Evolutionary conservation across 202 grass and related monocot species (phyloP).

Genomic region (Panicum virgatum): DNA sequence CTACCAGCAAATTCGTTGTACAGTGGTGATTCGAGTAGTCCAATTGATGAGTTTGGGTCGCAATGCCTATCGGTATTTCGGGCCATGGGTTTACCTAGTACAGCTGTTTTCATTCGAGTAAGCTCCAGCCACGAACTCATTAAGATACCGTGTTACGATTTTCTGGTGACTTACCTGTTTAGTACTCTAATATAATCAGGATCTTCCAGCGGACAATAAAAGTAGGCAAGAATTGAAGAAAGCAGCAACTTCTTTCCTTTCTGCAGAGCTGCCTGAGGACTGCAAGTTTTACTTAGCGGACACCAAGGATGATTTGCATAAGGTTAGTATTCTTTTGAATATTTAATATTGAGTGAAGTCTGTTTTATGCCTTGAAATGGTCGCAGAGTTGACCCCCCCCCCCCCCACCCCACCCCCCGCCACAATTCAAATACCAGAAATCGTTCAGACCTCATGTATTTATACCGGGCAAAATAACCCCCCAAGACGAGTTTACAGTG

Average conservation of each 20-base stretch:
- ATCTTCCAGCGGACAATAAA: constrained; percentile 84
- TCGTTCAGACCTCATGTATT: no score
- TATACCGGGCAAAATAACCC: no score
- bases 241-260: constrained; percentile 63
- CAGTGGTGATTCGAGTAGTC: constrained; percentile 44
- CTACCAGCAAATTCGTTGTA: constrained; percentile 79
- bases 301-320: constrained; percentile 95
- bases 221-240: constrained; percentile 92
- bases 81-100: constrained; percentile 82
- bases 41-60: constrained; percentile 72
- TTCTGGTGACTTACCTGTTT: constrained; percentile 11
- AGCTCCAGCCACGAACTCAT: constrained; percentile 31
- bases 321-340: constrained; percentile 44
- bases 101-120: constrained; percentile 87
- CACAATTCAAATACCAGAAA: no score
- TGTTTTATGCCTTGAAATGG: no score
- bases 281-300: constrained; percentile 86
- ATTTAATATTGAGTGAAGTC: no score
- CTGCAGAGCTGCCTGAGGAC: constrained; percentile 87
- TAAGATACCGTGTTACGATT: not conserved
- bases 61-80: constrained; percentile 86
- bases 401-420: no score
- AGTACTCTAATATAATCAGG: constrained; percentile 46
- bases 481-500: no score
- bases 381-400: no score